phyloP scores from a whole-genome alignment of 2,329 filamentous ascomycete genomes.

The Myriosclerotinia scirpicola region DNA sequence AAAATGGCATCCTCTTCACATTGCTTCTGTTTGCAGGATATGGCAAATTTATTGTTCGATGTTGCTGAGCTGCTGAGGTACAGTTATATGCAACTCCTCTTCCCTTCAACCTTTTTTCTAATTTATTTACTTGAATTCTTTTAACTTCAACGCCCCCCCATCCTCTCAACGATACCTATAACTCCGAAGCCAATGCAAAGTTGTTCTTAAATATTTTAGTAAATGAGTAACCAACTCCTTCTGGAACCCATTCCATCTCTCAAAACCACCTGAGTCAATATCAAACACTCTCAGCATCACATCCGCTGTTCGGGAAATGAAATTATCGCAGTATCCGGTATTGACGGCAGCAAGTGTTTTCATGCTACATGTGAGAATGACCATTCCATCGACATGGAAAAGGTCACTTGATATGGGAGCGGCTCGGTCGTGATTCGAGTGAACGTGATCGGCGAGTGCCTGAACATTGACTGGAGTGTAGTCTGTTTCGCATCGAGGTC shows the following conservation, averaged over 20 bases:
- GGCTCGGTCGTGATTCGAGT: constrained; percentile 47
- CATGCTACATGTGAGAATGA: constrained; percentile 50
- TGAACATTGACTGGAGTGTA: constrained; percentile 43
- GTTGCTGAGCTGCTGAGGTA: too few species aligned
- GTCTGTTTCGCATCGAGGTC: constrained; percentile 42
- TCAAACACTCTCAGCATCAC: constrained; percentile 47
- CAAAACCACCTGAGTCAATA: background rate
- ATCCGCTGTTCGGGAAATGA: constrained; percentile 49
- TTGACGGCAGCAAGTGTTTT: constrained; percentile 49
- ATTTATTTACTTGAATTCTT: background rate
- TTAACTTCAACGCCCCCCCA: background rate
- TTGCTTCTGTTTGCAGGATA: background rate
- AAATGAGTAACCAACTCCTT: constrained; percentile 23
- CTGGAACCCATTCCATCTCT: background rate
- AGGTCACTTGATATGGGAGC: constrained; percentile 49
- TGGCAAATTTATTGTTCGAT: too few species aligned
- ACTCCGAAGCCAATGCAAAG: background rate
- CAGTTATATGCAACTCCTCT: background rate
- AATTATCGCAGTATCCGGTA: constrained; percentile 46
- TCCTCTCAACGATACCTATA: background rate
- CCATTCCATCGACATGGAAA: constrained; percentile 49
- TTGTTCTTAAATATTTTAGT: background rate
- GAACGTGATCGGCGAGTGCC: constrained; percentile 43
- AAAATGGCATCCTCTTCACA: background rate
- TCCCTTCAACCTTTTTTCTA: background rate